Evolutionary conservation across 2,329 filamentous ascomycete genomes (phyloP), one percentile per base, ranked within the genome.

Genomic region (Rutstroemia sp.): DNA sequence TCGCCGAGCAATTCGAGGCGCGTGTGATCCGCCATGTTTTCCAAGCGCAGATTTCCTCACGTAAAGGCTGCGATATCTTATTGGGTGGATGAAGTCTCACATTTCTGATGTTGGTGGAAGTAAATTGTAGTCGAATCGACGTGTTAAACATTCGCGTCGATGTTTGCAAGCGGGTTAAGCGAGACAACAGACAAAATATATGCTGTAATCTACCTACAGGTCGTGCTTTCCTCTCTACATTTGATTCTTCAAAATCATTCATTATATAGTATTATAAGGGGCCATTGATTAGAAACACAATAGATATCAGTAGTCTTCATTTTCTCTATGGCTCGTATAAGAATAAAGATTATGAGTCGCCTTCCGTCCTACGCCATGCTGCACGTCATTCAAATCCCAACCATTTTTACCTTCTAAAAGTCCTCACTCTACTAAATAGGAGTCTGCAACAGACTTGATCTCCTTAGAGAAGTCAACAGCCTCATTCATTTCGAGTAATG

Each of bases 381-480:
- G 60, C 61, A 61, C 63, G 52, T 53, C 53, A 25, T 42, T 51
- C 45, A 58, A 61, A 60, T 54, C 48, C 49, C 48, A 46, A 14
- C 41, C 51, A 50, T 51, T 65, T 66, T 67, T 65, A 51, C 39
- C 64, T 48, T 59, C 45, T 55, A 41, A 19, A 61, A 44, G 48
- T 34, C 9, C 72, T 72, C 84, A 92, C 73, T 89, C 86, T 68
- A 95, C 86, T 60, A 84, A 68, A 72, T 89, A 95, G 61, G 81
- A 82, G 63, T 92, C 89, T 5, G 89, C 86, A 55, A 83, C 76
- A 19, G 84, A 89, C 73, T 85, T 89, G 70, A 92, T 75, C 57
- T 94, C 88, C 74, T 90, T 92, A 48, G 87, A 88, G 74, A 91
- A 95, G 19, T 84, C 83, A 53, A 95, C 86, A 51, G 89, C 84